Evolutionary conservation across 2,329 filamentous ascomycete species (phyloP).

Genomic region (Phyllosticta citrichinensis): DNA sequence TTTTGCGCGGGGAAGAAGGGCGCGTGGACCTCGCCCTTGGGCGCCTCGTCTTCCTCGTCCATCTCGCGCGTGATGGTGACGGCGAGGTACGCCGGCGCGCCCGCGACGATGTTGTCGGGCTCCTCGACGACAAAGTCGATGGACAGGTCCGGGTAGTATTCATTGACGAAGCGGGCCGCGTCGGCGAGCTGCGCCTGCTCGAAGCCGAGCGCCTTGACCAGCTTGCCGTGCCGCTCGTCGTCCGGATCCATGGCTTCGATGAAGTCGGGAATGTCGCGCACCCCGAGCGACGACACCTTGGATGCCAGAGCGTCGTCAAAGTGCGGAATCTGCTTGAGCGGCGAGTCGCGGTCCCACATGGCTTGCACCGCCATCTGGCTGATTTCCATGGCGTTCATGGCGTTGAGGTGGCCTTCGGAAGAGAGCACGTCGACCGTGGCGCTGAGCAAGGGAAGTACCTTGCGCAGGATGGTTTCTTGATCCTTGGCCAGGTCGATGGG

Average conservation of each 20-base stretch:
- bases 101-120: slow-evolving; percentile 66
- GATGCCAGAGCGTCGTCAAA: slow-evolving; percentile 78
- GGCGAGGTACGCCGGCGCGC: slow-evolving; percentile 70
- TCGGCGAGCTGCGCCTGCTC: slow-evolving; percentile 74
- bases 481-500: slow-evolving; percentile 94
- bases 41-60: slow-evolving; percentile 55
- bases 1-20: slow-evolving; percentile 90
- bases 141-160: slow-evolving; percentile 91
- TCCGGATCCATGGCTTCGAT: slow-evolving; percentile 98
- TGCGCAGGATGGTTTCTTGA: slow-evolving; percentile 76
- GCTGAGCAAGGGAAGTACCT: slow-evolving; percentile 77
- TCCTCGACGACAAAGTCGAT: slow-evolving; percentile 82
- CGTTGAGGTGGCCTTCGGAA: slow-evolving; percentile 91
- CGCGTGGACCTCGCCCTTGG: slow-evolving; percentile 79
- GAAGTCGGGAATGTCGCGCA: slow-evolving; percentile 94
- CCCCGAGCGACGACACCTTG: slow-evolving; percentile 66
- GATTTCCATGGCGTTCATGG: slow-evolving; percentile 98
- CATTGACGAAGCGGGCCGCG: slow-evolving; percentile 91
- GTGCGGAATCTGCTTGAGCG: slow-evolving; percentile 94
- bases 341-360: slow-evolving; percentile 97
- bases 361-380: slow-evolving; percentile 98
- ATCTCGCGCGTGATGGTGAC: slow-evolving; percentile 79
- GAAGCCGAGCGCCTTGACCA: slow-evolving; percentile 70
- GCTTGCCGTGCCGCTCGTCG: slow-evolving; percentile 61
- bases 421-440: slow-evolving; percentile 92